Base-by-base conservation (phyloP, 352 stramenopile species). In the Pythium insidiosum region DNA sequence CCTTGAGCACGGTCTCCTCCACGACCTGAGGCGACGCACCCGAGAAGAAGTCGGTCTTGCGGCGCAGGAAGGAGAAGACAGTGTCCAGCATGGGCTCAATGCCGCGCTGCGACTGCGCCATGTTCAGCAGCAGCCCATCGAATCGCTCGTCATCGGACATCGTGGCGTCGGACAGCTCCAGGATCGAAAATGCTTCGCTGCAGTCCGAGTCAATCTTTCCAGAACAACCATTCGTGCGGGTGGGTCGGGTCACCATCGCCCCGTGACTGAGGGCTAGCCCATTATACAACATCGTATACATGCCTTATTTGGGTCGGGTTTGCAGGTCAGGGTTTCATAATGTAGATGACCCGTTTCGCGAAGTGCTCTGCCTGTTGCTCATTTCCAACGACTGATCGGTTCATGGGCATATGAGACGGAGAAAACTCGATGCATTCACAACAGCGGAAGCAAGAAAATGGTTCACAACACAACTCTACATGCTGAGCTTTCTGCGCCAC, bases 21-120 rank as follows among this genome's bases (percentile, higher is more conserved):
- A 94, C 61, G 45, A 83, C 47, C 29, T 79, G 58, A 16, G 77
- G 52, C n/a, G 61, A 51, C 37, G 90, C 93, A 9, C 95, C 96
- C 6, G 91, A 74, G 65, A 98, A 99, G 58, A 99, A 99, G 73
- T 99, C 97, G 15, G 96, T 99, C 71, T 99, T 99, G 43, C 96
- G 93, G 19, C 96, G 81, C 49, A 99, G 64, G 61, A 99, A 99
- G 1, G 92, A 98, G 66, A 99, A 99, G 19, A 99, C 84, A 1
- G 91, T 98, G 53, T 98, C 91, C 58, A 99, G 84, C 26, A 99
- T 70, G 18, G 95, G 95, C 67, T 99, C 97, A 60, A 99, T 99
- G 35, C 96, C 96, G 33, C 77, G 70, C 52, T 96, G 83, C 55
- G 96, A 92, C 71, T 99, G 94, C 46, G 97, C 95, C 31, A 99